Conservation (phyloP, 768 basidiomycete genomes). For the Asterophora lycoperdoides region DNA sequence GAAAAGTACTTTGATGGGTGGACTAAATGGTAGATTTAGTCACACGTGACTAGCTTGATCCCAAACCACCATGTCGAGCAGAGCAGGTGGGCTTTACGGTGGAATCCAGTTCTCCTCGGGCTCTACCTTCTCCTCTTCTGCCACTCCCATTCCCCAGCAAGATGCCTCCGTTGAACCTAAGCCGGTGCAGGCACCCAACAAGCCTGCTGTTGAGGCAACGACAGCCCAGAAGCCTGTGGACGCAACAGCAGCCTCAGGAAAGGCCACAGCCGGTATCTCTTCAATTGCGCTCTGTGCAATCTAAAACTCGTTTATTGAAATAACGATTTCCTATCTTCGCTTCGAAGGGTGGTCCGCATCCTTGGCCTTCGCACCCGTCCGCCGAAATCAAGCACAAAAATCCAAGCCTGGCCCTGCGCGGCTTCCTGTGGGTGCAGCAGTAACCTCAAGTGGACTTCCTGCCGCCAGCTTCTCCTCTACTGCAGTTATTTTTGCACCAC, state of each 20-base stretch:
- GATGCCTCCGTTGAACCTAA: conserved; percentile 15
- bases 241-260: conserved; percentile 30
- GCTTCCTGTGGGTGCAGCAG: conserved; percentile 59
- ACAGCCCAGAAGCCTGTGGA: conserved; percentile 26
- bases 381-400: conserved; percentile 56
- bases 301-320: conserved; percentile 59
- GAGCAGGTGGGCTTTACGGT: conserved; percentile 82
- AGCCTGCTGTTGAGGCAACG: conserved; percentile 22
- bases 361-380: conserved; percentile 83
- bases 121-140: conserved; percentile 47
- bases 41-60: conserved; percentile 12
- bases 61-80: conserved; percentile 57
- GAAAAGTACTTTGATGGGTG: conserved; percentile 60
- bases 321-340: conserved; percentile 31
- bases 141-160: conserved; percentile 27
- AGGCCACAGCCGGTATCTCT: conserved; percentile 58
- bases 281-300: conserved; percentile 42
- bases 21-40: conserved; percentile 18
- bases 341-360: conserved; percentile 82
- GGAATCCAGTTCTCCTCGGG: conserved; percentile 81
- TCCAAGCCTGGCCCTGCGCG: conserved; percentile 49
- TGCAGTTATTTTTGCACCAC: conserved; percentile 70
- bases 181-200: conserved; percentile 18
- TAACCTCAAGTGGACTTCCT: conserved; percentile 36
- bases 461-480: conserved; percentile 41